Evolutionary conservation across 2,329 filamentous ascomycete genomes (phyloP), one percentile per base, ranked within the genome.

Genomic region (Dothidotthia symphoricarpi): DNA sequence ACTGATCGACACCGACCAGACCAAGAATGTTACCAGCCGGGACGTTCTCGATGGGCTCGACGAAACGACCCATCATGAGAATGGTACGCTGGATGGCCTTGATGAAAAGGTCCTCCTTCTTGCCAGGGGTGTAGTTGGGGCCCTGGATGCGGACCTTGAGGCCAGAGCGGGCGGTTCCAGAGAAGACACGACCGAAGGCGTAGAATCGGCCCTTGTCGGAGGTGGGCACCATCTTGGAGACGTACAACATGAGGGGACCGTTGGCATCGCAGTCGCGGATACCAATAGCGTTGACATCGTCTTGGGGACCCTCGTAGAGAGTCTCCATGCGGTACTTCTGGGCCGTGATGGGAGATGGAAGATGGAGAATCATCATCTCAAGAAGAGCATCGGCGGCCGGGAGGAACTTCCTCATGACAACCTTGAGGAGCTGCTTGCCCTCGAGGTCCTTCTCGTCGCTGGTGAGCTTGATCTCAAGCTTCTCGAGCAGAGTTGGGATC

Each of bases 151-250:
- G 93, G 83, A 98, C 93, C 86, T 97, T 97, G 66, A 97, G 80
- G 78, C 93, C 93, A 60, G 93, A 97, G 68, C 81, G 81, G 78
- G 96, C 93, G 70, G 90, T 97, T 86, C 93, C 93, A 63, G 93
- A 80, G 82, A 97, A 98, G 77, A 98, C 93, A 95, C 93, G 93
- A 77, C 93, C 93, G 78, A 98, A 98, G 73, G 93, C 93, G 79
- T 96, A 98, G 88, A 98, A 98, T 77, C 93, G 91, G 75, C 93
- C 93, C 86, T 96, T 97, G 71, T 98, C 93, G 65, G 89, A 94
- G 62, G 93, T 98, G 67, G 93, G 93, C 69, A 98, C 93, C 93
- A 98, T 98, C 88, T 98, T 98, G 74, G 93, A 98, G 73, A 98
- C 90, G 86, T 98, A 98, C 61, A 97, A 81, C 93, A 98, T 98